Base-by-base conservation (phyloP, 2,329 filamentous ascomycete genomes). In the Parafenestella ontariensis region DNA sequence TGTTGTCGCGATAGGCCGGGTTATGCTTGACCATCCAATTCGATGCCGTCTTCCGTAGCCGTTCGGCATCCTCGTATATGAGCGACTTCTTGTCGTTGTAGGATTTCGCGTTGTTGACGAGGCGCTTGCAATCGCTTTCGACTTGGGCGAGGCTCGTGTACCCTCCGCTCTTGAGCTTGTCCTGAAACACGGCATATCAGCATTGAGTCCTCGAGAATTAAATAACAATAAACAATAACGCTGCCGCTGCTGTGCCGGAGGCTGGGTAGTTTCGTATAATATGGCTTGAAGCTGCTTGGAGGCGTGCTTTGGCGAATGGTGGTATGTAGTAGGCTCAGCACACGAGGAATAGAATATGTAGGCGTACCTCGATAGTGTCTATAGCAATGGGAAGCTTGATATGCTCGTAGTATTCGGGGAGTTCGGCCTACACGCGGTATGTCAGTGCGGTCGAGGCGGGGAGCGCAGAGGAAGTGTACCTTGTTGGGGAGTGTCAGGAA, bases 11-110 rank as follows among this genome's bases (percentile, higher is more conserved):
- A 74, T 96, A 96, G 15, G 90, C 91, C 13, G 92, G 92, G 66
- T 96, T 96, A 65, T 89, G 84, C 73, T 90, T 90, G 51, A 88
- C 89, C 92, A 96, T 96, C 74, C 87, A 92, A 68, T 93, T 94
- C 73, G 90, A 93, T 36, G 94, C 83, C 3, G 91, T 88, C 77
- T 96, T 96, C 42, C 92, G 85, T 41, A 96, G 85, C 44, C 91
- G 87, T 76, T 96, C 92, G 8, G 92, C 91, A 78, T 96, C 92
- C 39, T 92, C 89, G 70, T 89, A 94, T 33, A 89, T 82, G 52
- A 86, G 79, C 0, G 90, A 91, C 39, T 83, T 84, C 64, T 89
- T 89, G 55, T 88, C 83, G 69, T 94, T 94, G 77, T 87, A 95
- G 49, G 91, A 87, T 75, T 96, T 96, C 31, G 90, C 91, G 70